Evolutionary conservation across 345 rosid genomes (phyloP), one percentile per base, ranked within the genome.

Genomic region (Microthlaspi erraticum): DNA sequence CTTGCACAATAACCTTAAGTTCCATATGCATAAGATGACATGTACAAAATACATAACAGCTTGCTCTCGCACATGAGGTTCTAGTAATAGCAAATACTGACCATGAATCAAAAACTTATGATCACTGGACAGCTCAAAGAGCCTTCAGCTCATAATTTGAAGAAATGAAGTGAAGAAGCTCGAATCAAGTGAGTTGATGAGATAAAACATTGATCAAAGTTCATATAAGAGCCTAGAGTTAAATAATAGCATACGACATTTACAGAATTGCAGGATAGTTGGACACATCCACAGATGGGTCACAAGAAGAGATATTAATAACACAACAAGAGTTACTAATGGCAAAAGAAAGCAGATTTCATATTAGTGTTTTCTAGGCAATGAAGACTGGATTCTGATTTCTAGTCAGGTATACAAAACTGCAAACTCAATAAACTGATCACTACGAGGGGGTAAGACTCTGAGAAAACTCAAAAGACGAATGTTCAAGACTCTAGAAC

Each of bases 131-230:
- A 8, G 38, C 54, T 60, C 6, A 41, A n/a, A 51, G 12, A 60
- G 36, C 19, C 5, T 29, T 31, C 36, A 3, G 37, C 41, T 52
- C 29, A 50, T 29, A 12, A 32, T 20, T 32, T 41, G 36, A 72
- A 7, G 58, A n/a, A n/a, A 57, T 19, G 66, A 41, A 50, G n/a
- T n/a, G 53, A 29, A 37, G 18, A 64, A 41, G 10, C 48, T 18
- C 0, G 3, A 57, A 55, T 64, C 52, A 73, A 41, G 52, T 57
- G 10, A 18, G 1, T 39, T 14, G 59, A 38, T 73, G 46, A 19
- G 44, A 52, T 43, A 52, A 34, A 55, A 52, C 41, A 43, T 7
- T 44, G 48, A 29, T 20, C 3, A 0, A 59, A 19, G 39, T 41
- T 66, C 18, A 49, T 31, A 19, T 57, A 3, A 9, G 65, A 37